Percentiles rank a stretch among this genome's conserved stretches.
Evolutionary conservation across 163 green algal species (phyloP).

Genomic region (Volvox carteri): DNA sequence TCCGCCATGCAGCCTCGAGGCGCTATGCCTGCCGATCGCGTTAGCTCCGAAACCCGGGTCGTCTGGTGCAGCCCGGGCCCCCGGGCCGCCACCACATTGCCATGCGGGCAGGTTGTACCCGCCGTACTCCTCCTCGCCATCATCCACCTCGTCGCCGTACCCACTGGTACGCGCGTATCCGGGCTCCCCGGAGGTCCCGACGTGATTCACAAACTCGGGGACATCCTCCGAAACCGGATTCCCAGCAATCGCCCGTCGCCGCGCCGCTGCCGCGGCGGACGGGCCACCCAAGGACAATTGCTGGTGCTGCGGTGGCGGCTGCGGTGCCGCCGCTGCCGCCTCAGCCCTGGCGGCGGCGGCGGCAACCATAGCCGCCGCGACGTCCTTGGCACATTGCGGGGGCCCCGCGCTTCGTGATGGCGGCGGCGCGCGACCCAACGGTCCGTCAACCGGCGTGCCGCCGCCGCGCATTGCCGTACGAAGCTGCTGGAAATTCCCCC

Average conservation of each 20-base stretch:
- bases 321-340: neutral
- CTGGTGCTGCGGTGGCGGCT: neutral
- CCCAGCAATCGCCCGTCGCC: neutral
- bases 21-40: neutral
- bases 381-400: neutral
- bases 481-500: neutral
- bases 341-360: neutral
- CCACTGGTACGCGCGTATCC: neutral
- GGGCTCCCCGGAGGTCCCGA: neutral
- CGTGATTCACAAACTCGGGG: neutral
- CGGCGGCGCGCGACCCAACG: neutral
- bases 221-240: neutral
- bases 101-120: neutral
- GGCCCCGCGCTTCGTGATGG: neutral
- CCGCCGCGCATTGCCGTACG: neutral
- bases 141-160: neutral
- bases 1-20: neutral
- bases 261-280: neutral
- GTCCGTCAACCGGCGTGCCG: neutral
- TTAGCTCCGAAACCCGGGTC: too few relatives aligned
- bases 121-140: neutral
- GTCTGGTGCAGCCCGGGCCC: neutral
- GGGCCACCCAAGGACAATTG: neutral
- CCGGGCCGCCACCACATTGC: neutral
- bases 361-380: neutral